Conservation (phyloP, 768 basidiomycete genomes). For the Calocera cornea region DNA sequence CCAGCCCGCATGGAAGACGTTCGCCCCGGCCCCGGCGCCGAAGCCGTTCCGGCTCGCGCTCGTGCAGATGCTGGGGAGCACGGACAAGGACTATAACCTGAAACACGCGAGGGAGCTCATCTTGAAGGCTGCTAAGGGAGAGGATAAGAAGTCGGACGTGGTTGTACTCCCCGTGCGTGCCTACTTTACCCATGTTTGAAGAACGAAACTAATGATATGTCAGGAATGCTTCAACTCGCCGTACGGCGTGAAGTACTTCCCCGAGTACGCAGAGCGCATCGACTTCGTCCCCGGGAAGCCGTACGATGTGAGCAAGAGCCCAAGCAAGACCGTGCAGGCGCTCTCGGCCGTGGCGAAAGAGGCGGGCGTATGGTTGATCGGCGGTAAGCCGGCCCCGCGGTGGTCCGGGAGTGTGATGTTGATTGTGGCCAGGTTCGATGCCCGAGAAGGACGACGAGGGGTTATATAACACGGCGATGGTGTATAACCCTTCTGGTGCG, state of each 20-base stretch:
- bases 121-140: constrained; percentile 42
- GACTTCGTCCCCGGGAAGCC: constrained; percentile 42
- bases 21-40: constrained; percentile 28
- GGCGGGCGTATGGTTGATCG: constrained; percentile 75
- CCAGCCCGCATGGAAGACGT: background rate
- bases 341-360: constrained; percentile 71
- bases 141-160: constrained; percentile 51
- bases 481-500: constrained; percentile 49
- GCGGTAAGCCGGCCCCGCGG: constrained; percentile 40
- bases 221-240: constrained; percentile 86
- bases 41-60: constrained; percentile 75
- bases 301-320: constrained; percentile 42
- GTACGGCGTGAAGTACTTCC: constrained; percentile 68
- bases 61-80: constrained; percentile 66
- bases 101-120: constrained; percentile 71
- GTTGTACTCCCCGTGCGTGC: constrained; percentile 68
- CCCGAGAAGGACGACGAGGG: constrained; percentile 69
- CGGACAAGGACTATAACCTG: constrained; percentile 64
- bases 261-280: constrained; percentile 69
- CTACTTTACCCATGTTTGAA: background rate
- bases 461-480: constrained; percentile 85
- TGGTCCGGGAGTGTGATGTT: background rate
- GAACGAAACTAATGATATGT: background rate
- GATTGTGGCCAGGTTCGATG: constrained; percentile 58
- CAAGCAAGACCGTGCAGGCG: constrained; percentile 68